Evolutionary conservation across 106 monocot species (phyloP), one percentile per base, ranked within the genome.

Genomic region (Gastrodia elata): DNA sequence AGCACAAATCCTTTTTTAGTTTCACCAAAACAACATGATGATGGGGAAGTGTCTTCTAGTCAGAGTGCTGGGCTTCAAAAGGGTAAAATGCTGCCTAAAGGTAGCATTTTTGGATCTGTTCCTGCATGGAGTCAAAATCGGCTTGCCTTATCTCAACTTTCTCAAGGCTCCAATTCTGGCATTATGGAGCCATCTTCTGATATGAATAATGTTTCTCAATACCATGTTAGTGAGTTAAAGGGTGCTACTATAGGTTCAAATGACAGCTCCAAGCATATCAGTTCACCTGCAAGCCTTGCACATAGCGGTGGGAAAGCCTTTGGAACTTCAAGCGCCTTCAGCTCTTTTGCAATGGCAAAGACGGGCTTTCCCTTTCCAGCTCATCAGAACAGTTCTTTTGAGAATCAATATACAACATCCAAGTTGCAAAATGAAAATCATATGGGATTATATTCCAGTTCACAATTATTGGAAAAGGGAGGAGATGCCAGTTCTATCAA

Each of bases 111-210:
- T 70, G 72, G 76, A 37, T 75, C 86, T 77, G 57, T 75, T 52
- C 70, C 73, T 78, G 32, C 83, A 52, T 87, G 87, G 92, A 81
- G 81, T 65, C 91, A 87, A 58, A 95, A 80, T 44, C 83, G 76
- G 70, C 76, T 83, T 73, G 18, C 68, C 64, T 73, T 73, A 28
- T 64, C 75, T 71, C 79, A 80, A 61, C 71, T 65, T 79, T 65
- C 82, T 71, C 86, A 84, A 81, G 78, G 71, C 49, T 81, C 82
- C 69, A 68, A 40, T 78, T 46, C 82, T 74, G 77, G 78, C 42
- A 58, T 78, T 71, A 20, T 64, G 37, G 79, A 77, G 40, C 41
- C 84, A 80, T 71, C 77, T 75, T 56, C 65, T 59, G 77, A 61
- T 40, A 57, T 81, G 57, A 71, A 20, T 73, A 69, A 34, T 74